Evolutionary conservation across 2,329 filamentous ascomycete genomes (phyloP).

Genomic region (Phialocephala sp.): DNA sequence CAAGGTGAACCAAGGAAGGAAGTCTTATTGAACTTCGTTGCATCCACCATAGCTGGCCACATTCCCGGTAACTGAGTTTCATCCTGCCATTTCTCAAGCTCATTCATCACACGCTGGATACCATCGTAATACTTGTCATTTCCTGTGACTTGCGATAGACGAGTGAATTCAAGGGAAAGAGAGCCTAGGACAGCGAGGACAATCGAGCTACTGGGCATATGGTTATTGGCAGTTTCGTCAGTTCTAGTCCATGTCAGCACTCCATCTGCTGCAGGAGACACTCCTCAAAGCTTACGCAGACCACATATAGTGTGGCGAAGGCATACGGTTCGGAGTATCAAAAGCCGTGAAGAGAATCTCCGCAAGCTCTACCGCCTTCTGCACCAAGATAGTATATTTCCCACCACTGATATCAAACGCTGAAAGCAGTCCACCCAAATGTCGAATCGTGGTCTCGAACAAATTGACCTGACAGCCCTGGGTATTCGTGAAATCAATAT

Average conservation of each 20-base stretch:
- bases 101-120: conserved; percentile 61
- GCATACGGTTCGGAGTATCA: conserved; percentile 60
- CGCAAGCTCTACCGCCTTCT: conserved; percentile 43
- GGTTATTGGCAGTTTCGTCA: conserved; percentile 56
- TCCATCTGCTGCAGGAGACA: background rate
- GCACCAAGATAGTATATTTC: conserved; percentile 38
- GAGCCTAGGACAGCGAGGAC: conserved; percentile 65
- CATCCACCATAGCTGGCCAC: conserved; percentile 63
- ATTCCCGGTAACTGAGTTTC: conserved; percentile 64
- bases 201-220: conserved; percentile 58
- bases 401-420: conserved; percentile 45
- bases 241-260: conserved; percentile 23
- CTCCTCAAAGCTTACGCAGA: conserved; percentile 32
- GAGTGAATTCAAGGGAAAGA: conserved; percentile 66
- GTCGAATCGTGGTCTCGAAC: conserved; percentile 49
- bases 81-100: conserved; percentile 61
- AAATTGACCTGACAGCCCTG: conserved; percentile 43
- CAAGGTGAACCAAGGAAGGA: conserved; percentile 49
- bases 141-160: conserved; percentile 65
- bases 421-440: conserved; percentile 46
- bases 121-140: conserved; percentile 68
- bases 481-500: conserved; percentile 55
- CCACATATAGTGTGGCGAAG: conserved; percentile 41
- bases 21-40: conserved; percentile 45
- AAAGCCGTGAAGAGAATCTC: conserved; percentile 48